Evolutionary conservation across 1,284 basidiomycete species (phyloP), one percentile per base, ranked within the genome.

Genomic region (Porodaedalea pini): DNA sequence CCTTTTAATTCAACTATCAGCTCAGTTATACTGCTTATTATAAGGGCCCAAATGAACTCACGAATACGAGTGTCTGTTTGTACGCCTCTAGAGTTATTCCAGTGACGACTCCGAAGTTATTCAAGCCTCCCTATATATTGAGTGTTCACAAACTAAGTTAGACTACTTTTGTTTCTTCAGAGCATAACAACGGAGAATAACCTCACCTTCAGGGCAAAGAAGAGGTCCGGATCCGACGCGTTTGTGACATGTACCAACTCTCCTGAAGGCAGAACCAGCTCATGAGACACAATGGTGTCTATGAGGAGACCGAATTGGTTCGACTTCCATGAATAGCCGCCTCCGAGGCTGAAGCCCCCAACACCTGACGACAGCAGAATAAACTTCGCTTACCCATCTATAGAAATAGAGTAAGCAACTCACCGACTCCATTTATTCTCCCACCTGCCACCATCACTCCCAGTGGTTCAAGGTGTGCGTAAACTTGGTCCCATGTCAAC

Each of bases 1-100:
- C 58, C 58, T 59, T n/a, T 6, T 32, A n/a, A 78, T 65, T 79
- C 65, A 1, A 41, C 8, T 41, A 2, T 41, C 19, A 41, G n/a
- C n/a, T 3, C 19, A 19, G 41, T 11, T 10, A 44, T 4, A 23
- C n/a, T n/a, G n/a, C n/a, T n/a, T n/a, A 19, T 44, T 19, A 4
- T 11, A 23, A 10, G 21, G 17, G 17, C 11, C 21, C 19, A 25
- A 15, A 25, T 23, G 6, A 41, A 43, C 54, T 45, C 15, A 59
- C 58, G 40, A 27, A 59, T 31, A 59, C 41, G 17, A 41, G 54
- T 21, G 53, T n/a, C 21, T 59, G 58, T 0, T 11, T 4, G 23
- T 56, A 47, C 4, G 47, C 49, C 32, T 51, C 44, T 3, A 56
- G n/a, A 1, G 48, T 56, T 15, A 59, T 56, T 13, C 17, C 8